Base-by-base conservation (phyloP, 306 rosid species). In the Malus asiatica region DNA sequence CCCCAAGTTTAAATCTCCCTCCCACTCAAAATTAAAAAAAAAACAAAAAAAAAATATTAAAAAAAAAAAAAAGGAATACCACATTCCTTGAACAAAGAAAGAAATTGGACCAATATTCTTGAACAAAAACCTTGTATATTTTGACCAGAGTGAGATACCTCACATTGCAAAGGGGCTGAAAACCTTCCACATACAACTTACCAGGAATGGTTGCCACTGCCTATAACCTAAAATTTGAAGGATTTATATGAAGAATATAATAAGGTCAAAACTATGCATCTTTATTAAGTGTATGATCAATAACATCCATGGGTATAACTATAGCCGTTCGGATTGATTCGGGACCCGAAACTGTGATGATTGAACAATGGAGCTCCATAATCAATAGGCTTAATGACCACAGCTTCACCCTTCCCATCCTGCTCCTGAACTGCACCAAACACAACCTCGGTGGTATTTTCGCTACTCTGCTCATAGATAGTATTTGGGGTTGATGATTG, bases 341-440 rank as follows among this genome's bases (percentile, higher is more conserved):
- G 73, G 52, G 91, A 77, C 55, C 87, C 80, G 70, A 93, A 61
- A 76, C 84, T 85, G 82, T 77, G 83, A 77, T 84, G 87, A 65
- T 86, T 85, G 65, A 74, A 87, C 80, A 80, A 25, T 73, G 93
- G 83, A 35, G 82, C 82, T 27, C 86, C 93, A 69, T 93, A 89
- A 63, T 91, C 66, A 76, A 89, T 85, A 32, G 93, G 93, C 82
- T 88, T 89, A 78, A 89, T 82, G 57, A 85, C 85, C 68, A 72
- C 85, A 15, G 84, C 59, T 27, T 81, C 88, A 48, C 76, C 72
- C 80, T 71, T 86, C 68, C 74, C 77, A 20, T 75, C 84, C 68
- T 86, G 90, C 84, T 91, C 98, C 78, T 93, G 98, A 60, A 91
- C 93, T 35, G 96, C 98, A 76, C 98, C 98, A 13, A 91, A 93